These are phyloP conservation scores for Neurospora tetrasperma DNA, from an alignment of 495 filamentous ascomycete genomes.

Conservation along the genomic window DNA sequence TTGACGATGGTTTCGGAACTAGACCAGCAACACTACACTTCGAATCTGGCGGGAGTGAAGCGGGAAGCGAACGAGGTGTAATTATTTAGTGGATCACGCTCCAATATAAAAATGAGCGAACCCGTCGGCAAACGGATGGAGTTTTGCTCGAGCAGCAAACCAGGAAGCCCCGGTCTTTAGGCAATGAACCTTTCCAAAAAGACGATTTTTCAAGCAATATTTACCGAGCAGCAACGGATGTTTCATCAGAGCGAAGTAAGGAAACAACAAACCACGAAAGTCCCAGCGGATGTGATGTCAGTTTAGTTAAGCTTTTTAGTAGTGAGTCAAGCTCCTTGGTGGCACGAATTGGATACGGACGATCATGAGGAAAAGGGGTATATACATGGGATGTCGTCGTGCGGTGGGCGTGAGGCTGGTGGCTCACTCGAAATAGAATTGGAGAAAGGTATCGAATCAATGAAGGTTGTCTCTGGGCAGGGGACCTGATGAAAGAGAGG, in stretches of 20 bases:
- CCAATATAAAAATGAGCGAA: neutral
- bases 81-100: neutral
- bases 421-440: neutral
- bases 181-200: neutral
- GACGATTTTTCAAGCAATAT: neutral
- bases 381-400: neutral
- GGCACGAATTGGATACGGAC: neutral
- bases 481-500: neutral
- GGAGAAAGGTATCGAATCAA: neutral
- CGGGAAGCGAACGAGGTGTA: neutral
- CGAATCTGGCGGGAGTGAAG: neutral
- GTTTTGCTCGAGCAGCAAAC: neutral
- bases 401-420: neutral
- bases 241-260: neutral
- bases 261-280: neutral
- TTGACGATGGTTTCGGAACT: neutral
- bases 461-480: neutral
- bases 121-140: neutral
- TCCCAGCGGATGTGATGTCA: neutral
- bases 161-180: neutral
- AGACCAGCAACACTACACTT: neutral
- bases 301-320: neutral
- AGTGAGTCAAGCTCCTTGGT: neutral
- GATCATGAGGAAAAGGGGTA: neutral
- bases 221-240: neutral